Conservation (phyloP, 208 protist species). For the Strigomonas galati region DNA sequence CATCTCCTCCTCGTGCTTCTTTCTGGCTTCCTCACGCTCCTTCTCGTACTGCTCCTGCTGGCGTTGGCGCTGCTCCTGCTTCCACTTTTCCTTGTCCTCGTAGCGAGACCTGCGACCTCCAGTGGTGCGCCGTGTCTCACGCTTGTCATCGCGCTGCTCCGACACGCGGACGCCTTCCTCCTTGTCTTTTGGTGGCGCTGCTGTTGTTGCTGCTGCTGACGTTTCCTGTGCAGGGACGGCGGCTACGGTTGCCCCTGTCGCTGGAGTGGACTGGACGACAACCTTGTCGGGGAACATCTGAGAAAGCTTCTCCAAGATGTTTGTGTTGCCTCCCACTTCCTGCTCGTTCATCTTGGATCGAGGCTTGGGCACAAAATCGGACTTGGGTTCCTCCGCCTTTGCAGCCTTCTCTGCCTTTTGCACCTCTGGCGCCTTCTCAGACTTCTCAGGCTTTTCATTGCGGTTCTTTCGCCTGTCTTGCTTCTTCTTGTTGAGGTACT, state of each 20-base stretch:
- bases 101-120: neutral
- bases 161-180: neutral
- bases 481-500: constrained; percentile 65
- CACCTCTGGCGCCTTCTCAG: neutral
- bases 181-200: neutral
- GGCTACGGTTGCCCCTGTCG: too few species aligned
- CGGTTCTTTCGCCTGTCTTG: constrained; percentile 20
- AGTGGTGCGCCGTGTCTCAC: neutral
- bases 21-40: constrained; percentile 33
- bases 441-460: constrained; percentile 12
- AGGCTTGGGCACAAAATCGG: neutral
- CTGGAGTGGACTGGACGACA: too few species aligned
- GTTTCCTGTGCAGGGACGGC: neutral
- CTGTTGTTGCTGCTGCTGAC: too few species aligned
- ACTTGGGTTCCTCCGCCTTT: constrained; percentile 7
- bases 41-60: constrained; percentile 35
- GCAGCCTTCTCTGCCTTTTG: neutral
- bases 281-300: neutral
- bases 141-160: neutral
- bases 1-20: constrained; percentile 64
- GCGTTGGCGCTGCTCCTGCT: constrained; percentile 8
- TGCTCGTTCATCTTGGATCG: neutral
- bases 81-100: neutral
- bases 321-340: neutral
- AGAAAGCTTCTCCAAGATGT: neutral